Conservation (phyloP, 228 moss, liverwort and hornwort species). For the Sphagnum magellanicum region DNA sequence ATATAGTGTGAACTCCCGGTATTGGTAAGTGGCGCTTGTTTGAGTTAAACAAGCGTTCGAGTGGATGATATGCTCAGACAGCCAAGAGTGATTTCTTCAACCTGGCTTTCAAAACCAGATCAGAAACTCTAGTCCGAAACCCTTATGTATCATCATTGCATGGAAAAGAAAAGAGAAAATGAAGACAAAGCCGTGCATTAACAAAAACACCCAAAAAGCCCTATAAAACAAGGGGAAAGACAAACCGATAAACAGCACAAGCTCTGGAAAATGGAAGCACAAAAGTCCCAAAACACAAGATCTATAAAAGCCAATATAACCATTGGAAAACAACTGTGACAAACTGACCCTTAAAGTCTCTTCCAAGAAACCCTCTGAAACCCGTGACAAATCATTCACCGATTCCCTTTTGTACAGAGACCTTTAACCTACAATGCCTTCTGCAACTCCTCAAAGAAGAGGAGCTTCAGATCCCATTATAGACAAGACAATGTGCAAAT, state of each 20-base stretch:
- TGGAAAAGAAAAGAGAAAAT: background rate
- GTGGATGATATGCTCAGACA: slow-evolving; percentile 19
- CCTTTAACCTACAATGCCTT: slow-evolving; percentile 38
- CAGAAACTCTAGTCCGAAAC: slow-evolving; percentile 6
- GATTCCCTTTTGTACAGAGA: slow-evolving; percentile 8
- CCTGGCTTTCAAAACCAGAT: slow-evolving; percentile 21
- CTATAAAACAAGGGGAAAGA: no score
- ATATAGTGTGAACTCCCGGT: slow-evolving; percentile 18
- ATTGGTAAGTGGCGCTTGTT: slow-evolving; percentile 46
- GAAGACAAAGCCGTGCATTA: no score
- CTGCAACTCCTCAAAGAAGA: background rate
- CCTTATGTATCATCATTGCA: slow-evolving; percentile 7
- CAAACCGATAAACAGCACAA: no score
- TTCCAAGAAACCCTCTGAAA: slow-evolving; percentile 35
- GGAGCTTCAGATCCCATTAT: slow-evolving; percentile 6
- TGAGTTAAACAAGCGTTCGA: no score
- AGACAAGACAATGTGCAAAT: no score
- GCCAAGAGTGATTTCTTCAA: slow-evolving; percentile 46
- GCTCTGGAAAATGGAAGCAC: no score
- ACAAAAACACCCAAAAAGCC: no score
- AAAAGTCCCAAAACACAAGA: no score
- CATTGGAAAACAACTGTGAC: background rate
- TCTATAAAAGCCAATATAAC: background rate
- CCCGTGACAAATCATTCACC: slow-evolving; percentile 56
- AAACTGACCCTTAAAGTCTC: no score